These are phyloP conservation scores for Penicillium sclerotiorum DNA, from an alignment of 2,329 filamentous ascomycete genomes.

Conservation along the genomic window DNA sequence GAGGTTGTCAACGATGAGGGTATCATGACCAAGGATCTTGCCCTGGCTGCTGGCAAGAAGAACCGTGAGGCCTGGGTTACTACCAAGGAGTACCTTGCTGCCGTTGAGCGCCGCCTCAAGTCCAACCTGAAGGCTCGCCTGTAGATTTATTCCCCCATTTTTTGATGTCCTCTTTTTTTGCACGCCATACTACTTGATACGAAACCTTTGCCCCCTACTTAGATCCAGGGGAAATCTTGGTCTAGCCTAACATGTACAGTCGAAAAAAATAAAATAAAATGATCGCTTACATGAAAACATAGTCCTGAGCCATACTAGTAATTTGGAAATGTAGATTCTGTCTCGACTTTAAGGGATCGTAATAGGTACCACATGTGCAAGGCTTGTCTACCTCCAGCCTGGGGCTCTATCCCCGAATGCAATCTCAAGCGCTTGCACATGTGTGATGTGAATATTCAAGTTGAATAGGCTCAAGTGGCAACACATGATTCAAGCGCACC, in stretches of 20 bases:
- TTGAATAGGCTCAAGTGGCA: too few relatives aligned
- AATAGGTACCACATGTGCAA: too few relatives aligned
- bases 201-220: slow-evolving; percentile 17
- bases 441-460: too few relatives aligned
- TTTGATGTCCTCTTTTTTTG: slow-evolving; percentile 9
- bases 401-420: too few relatives aligned
- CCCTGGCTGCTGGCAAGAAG: slow-evolving; percentile 89
- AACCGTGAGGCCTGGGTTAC: slow-evolving; percentile 84
- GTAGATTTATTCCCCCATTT: slow-evolving; percentile 25
- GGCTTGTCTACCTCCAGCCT: too few relatives aligned
- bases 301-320: too few relatives aligned
- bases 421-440: too few relatives aligned
- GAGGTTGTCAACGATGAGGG: slow-evolving; percentile 92
- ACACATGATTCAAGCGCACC: too few relatives aligned
- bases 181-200: slow-evolving; percentile 10
- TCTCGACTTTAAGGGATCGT: too few relatives aligned
- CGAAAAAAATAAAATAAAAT: slow-evolving; percentile 15
- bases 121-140: slow-evolving; percentile 57
- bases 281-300: slow-evolving; percentile 5
- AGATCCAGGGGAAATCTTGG: slow-evolving; percentile 14
- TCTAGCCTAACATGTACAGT: slow-evolving; percentile 22
- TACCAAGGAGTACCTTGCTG: slow-evolving; percentile 86
- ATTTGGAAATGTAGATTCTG: not conserved
- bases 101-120: slow-evolving; percentile 90
- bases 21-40: slow-evolving; percentile 99